A percentile compares a stretch with the other conserved stretches of the same genome.
These are phyloP conservation scores for Dactylis glomerata DNA, from an alignment of 176 grass and related monocot genomes.

Conservation along the genomic window DNA sequence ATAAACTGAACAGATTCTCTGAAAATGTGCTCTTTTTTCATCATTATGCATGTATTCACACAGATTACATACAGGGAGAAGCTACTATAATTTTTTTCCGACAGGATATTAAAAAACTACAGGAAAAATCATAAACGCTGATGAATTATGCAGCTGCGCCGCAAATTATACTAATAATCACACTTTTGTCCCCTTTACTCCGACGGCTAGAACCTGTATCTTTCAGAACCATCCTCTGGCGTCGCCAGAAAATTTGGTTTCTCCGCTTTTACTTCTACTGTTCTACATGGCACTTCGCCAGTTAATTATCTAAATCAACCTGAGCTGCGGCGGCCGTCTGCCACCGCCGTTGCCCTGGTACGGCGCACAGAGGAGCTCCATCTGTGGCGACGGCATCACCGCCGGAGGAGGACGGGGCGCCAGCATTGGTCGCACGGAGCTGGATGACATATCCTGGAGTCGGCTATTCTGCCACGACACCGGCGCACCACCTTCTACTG, in stretches of 20 bases:
- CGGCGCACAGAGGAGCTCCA: conserved; percentile 44
- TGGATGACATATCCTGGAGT: conserved; percentile 16
- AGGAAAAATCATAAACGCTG: neutral
- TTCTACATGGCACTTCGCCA: neutral
- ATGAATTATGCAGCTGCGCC: neutral
- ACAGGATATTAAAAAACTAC: no score
- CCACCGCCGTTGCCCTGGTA: conserved; percentile 23
- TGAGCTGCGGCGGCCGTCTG: conserved; percentile 36
- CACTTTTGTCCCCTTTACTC: neutral
- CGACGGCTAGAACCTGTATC: neutral
- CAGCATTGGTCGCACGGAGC: conserved; percentile 5
- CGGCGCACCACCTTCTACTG: neutral
- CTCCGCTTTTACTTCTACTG: neutral
- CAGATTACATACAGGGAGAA: neutral
- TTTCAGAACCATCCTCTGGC: neutral
- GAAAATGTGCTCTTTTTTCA: neutral
- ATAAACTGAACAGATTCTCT: neutral
- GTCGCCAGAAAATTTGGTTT: neutral
- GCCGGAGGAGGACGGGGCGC: conserved; percentile 12
- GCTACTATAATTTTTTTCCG: neutral
- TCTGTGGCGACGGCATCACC: conserved; percentile 25
- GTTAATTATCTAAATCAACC: conserved; percentile 26
- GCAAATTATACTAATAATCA: conserved; percentile 26
- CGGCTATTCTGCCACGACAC: conserved; percentile 20
- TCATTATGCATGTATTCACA: neutral